Percentiles rank a stretch among this genome's conserved stretches.
phyloP scores from a whole-genome alignment of 1,139 yeast genomes.

The Entelexis paramagnoliae region DNA sequence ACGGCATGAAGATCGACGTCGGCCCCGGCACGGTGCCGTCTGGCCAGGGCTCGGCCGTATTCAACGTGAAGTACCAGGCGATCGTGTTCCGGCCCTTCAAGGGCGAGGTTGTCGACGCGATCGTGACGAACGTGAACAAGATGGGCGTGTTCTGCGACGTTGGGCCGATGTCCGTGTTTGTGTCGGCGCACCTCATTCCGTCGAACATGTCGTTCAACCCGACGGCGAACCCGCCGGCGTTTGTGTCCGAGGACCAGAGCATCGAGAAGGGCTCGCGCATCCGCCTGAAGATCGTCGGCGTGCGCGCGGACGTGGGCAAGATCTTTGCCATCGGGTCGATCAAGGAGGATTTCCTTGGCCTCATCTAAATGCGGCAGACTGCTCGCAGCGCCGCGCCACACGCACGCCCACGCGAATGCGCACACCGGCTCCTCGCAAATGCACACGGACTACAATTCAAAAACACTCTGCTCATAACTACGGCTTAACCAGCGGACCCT shows the following conservation, averaged over 20 bases:
- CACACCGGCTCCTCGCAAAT: no score
- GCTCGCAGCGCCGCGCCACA: no score
- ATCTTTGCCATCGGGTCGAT: constrained; percentile 96
- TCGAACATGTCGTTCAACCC: constrained; percentile 91
- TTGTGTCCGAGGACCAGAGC: constrained; percentile 88
- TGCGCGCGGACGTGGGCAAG: constrained; percentile 93
- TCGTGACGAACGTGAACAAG: constrained; percentile 85
- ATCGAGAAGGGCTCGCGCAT: constrained; percentile 90
- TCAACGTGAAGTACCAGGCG: constrained; percentile 91
- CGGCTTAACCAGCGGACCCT: no score
- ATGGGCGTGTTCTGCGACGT: constrained; percentile 98
- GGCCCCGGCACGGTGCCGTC: constrained; percentile 92
- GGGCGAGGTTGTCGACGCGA: constrained; percentile 96
- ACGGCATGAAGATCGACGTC: constrained; percentile 87
- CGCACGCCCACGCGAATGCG: no score
- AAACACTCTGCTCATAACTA: no score
- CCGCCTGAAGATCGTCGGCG: constrained; percentile 91
- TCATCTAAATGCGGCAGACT: no score
- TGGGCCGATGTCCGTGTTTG: constrained; percentile 92
- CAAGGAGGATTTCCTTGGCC: constrained; percentile 93
- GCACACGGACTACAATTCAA: no score
- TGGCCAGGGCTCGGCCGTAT: constrained; percentile 87
- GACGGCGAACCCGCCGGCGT: constrained; percentile 97
- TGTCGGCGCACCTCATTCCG: constrained; percentile 89
- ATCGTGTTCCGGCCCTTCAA: constrained; percentile 98